Percentiles rank a stretch among this genome's conserved stretches.
Conservation (phyloP, 352 stramenopile species). For the Globisporangium nunn region DNA sequence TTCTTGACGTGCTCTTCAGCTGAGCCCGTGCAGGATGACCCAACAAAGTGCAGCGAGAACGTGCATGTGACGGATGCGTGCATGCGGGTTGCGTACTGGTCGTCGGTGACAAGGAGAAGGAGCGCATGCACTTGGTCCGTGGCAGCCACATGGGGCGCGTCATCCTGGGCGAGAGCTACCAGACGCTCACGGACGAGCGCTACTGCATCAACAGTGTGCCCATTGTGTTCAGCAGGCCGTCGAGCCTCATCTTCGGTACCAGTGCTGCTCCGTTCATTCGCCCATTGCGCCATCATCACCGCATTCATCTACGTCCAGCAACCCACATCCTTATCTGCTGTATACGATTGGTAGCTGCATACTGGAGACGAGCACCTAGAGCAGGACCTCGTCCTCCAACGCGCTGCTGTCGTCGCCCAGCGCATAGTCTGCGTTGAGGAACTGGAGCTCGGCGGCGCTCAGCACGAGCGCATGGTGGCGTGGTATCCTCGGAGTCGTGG, state of each 20-base stretch:
- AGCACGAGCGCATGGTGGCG: slow-evolving; percentile 15
- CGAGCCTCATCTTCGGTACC: too few relatives aligned
- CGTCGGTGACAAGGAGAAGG: too few relatives aligned
- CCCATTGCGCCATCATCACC: too few relatives aligned
- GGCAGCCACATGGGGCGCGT: slow-evolving; percentile 87
- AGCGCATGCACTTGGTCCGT: not conserved
- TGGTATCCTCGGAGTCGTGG: slow-evolving; percentile 17
- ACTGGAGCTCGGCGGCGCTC: slow-evolving; percentile 37
- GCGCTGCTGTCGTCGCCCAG: slow-evolving; percentile 38
- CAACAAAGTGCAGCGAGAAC: slow-evolving; percentile 57
- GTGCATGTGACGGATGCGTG: slow-evolving; percentile 76
- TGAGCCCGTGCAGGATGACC: too few relatives aligned
- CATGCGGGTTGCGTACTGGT: not conserved
- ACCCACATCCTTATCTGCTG: too few relatives aligned
- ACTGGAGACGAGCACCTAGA: slow-evolving; percentile 1
- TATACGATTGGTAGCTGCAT: too few relatives aligned
- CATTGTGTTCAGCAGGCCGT: slow-evolving; percentile 47
- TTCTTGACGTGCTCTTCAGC: too few relatives aligned
- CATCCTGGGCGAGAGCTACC: slow-evolving; percentile 86
- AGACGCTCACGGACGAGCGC: slow-evolving; percentile 81
- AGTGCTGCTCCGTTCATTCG: too few relatives aligned
- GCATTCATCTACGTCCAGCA: too few relatives aligned
- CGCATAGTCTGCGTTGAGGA: slow-evolving; percentile 35
- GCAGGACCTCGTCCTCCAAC: slow-evolving; percentile 44
- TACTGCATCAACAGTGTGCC: slow-evolving; percentile 90